Conservation (phyloP, 768 basidiomycete species). For the Hypholoma fasciculare region DNA sequence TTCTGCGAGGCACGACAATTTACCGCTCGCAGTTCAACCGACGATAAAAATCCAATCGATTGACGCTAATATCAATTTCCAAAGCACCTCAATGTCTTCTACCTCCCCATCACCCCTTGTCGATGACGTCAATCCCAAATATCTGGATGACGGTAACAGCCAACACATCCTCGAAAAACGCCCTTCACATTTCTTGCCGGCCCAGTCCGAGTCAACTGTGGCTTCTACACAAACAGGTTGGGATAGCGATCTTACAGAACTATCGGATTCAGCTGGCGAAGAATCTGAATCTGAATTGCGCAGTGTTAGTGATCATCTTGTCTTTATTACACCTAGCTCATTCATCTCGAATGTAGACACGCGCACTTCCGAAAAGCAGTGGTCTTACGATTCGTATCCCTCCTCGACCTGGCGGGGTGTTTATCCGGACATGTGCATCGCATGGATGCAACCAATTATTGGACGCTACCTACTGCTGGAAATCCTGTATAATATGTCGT, state of each 20-base stretch:
- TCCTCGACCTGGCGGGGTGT: constrained; percentile 15
- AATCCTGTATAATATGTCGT: constrained; percentile 44
- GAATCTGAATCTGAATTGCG: constrained; percentile 16
- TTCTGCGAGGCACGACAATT: no score
- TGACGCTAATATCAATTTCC: no score
- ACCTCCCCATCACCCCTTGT: no score
- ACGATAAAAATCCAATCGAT: no score
- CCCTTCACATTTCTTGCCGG: no score
- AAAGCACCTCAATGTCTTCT: no score
- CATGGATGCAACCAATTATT: constrained; percentile 33
- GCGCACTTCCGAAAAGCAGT: constrained; percentile 7
- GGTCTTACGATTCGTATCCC: constrained; percentile 37
- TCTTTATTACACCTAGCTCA: not conserved
- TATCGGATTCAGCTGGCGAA: constrained; percentile 24
- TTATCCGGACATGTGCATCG: constrained; percentile 26
- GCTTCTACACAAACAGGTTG: constrained; percentile 18
- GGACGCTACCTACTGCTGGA: constrained; percentile 34
- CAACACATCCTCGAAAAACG: no score
- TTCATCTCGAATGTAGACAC: not conserved
- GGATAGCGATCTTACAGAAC: constrained; percentile 35
- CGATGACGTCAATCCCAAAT: no score
- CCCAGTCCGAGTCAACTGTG: not conserved
- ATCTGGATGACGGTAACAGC: no score
- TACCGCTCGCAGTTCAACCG: no score
- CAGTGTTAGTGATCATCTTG: not conserved